A percentile compares a stretch with the other conserved stretches of the same genome.
phyloP scores from a whole-genome alignment of 495 filamentous ascomycete genomes.

The Penicillium simplicissimum region DNA sequence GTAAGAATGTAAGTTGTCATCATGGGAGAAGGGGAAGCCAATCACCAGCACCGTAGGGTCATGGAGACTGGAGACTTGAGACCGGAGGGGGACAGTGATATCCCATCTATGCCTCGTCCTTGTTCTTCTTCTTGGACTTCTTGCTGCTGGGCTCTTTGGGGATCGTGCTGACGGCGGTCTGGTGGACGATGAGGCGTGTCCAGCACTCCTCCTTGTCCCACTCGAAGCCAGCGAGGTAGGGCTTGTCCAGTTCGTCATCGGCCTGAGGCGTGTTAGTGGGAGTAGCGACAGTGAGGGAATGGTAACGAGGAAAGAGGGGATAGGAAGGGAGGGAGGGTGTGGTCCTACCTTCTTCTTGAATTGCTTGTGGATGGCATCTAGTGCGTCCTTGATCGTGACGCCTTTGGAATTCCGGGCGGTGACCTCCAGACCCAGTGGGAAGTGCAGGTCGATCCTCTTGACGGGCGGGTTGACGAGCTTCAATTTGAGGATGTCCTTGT shows the following conservation, averaged over 20 bases:
- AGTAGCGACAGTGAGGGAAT: neutral
- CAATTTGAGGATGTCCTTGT: conserved; percentile 80
- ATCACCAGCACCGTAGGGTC: neutral
- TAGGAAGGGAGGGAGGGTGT: neutral
- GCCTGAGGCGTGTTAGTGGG: conserved; percentile 52
- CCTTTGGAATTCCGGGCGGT: conserved; percentile 87
- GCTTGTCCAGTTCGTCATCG: conserved; percentile 80
- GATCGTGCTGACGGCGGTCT: conserved; percentile 65
- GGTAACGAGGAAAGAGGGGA: conserved; percentile 8
- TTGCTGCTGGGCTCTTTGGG: conserved; percentile 48
- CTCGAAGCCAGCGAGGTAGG: conserved; percentile 88
- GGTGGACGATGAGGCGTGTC: conserved; percentile 76
- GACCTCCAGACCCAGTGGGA: conserved; percentile 83
- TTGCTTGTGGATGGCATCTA: conserved; percentile 91
- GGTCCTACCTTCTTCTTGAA: conserved; percentile 84
- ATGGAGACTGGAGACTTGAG: neutral
- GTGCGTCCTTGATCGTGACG: conserved; percentile 91
- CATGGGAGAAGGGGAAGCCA: neutral
- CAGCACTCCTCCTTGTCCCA: conserved; percentile 89
- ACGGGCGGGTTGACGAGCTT: conserved; percentile 75
- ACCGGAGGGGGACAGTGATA: neutral
- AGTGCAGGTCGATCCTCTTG: conserved; percentile 91
- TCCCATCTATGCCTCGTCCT: conserved; percentile 40
- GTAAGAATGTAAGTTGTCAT: neutral
- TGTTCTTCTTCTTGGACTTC: conserved; percentile 69